phyloP scores from a whole-genome alignment of 1,139 yeast species.

The Nakaseomyces kungkrabaensis region DNA sequence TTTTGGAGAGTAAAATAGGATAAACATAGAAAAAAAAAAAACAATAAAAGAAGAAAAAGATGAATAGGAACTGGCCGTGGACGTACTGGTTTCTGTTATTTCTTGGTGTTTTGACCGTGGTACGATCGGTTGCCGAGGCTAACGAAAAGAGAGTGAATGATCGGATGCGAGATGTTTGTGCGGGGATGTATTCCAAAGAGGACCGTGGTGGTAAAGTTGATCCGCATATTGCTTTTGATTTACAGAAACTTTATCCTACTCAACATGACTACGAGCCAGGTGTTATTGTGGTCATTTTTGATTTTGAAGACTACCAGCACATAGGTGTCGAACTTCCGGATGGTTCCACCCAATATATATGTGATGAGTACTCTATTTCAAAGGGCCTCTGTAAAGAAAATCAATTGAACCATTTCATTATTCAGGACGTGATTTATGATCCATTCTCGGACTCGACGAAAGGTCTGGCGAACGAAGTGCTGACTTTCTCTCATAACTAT shows the following conservation, averaged over 20 bases:
- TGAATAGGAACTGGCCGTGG: slow-evolving; percentile 2
- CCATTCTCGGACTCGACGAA: slow-evolving; percentile 35
- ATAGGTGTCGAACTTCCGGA: slow-evolving; percentile 42
- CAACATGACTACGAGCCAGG: slow-evolving; percentile 32
- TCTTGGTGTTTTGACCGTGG: not conserved
- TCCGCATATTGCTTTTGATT: slow-evolving; percentile 47
- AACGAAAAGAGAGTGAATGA: slow-evolving; percentile 41
- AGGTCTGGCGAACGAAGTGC: slow-evolving; percentile 36
- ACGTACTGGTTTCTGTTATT: slow-evolving; percentile 7
- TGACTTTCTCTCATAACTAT: slow-evolving; percentile 43
- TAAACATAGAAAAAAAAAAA: not conserved
- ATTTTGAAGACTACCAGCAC: slow-evolving; percentile 60
- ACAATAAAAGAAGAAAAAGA: not conserved
- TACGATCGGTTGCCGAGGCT: slow-evolving; percentile 26
- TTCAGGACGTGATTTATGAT: slow-evolving; percentile 28
- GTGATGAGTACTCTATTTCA: slow-evolving; percentile 55
- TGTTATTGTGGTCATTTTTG: slow-evolving; percentile 64
- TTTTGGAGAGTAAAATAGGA: not conserved
- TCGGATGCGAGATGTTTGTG: slow-evolving; percentile 55
- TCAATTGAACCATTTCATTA: slow-evolving; percentile 51
- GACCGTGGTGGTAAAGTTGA: slow-evolving; percentile 71
- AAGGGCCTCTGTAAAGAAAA: slow-evolving; percentile 43
- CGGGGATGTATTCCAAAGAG: slow-evolving; percentile 75
- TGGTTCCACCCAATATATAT: slow-evolving; percentile 45
- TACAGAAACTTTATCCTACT: slow-evolving; percentile 33